Base-by-base conservation (phyloP, 2,329 filamentous ascomycete genomes). In the Aureobasidium sp. region DNA sequence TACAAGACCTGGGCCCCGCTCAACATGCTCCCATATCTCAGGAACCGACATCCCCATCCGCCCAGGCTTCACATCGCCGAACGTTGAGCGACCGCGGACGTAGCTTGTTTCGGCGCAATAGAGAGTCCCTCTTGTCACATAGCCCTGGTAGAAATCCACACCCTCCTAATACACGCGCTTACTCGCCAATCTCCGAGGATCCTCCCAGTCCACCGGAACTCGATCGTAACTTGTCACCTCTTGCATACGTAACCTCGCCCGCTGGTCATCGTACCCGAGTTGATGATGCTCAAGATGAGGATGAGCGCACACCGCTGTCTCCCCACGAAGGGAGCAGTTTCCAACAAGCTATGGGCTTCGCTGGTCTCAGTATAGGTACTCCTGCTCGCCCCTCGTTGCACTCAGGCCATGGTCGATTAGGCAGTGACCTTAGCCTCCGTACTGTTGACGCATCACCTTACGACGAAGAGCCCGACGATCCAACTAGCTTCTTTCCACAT, bases 401-500 rank as follows among this genome's bases (percentile, higher is more conserved):
- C 25, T 65, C 68, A 42, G 27, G 39, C 32, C 65, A 61, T 32
- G 63, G 64, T 37, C 61, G 64, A 52, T 58, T 67, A 64, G 62
- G 65, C n/a, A 69, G 63, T 30, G 64, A 73, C 13, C 69, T 70
- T 9, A 67, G 67, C 9, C 60, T 74, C 55, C 66, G 67, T 16
- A 73, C 69, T 21, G 11, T 63, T 55, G 68, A 69, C 32, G 67
- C 65, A 30, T 52, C 49, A 6, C 52, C 59, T 3, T 41, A 71
- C 79, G 66, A 69, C 53, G 78, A 83, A 65, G 78, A 83, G 65
- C 85, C 85, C 65, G 69, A 83, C 61, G 78, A 78, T 60, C 76
- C 78, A 39, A 77, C 79, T n/a, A 69, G 80, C 62, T 85, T 83
- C 69, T 82, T 82, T 64, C 79, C 83, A 5, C 77, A 71, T 3